Percentiles rank a stretch among this genome's conserved stretches.
These are phyloP conservation scores for Fusarium bactridioides DNA, from an alignment of 2,329 filamentous ascomycete species.

Conservation along the genomic window DNA sequence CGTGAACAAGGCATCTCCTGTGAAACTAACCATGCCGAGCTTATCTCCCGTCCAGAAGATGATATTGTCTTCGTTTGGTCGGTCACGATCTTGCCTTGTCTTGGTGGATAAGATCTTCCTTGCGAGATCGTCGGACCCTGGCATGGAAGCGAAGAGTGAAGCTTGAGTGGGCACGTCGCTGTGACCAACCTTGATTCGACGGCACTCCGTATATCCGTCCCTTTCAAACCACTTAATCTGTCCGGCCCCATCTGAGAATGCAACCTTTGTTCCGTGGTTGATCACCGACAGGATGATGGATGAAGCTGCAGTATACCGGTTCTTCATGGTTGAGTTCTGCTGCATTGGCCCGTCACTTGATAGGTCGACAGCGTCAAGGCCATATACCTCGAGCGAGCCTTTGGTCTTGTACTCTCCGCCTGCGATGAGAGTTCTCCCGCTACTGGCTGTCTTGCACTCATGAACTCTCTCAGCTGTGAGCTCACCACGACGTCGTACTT, in stretches of 20 bases:
- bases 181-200: constrained; percentile 63
- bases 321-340: constrained; percentile 68
- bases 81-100: constrained; percentile 44
- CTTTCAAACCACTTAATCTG: constrained; percentile 91
- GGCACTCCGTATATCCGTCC: constrained; percentile 73
- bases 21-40: constrained; percentile 75
- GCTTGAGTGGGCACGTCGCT: constrained; percentile 56
- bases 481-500: constrained; percentile 63
- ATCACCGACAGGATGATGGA: constrained; percentile 84
- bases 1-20: constrained; percentile 57
- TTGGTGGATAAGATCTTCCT: constrained; percentile 77
- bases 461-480: constrained; percentile 63
- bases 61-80: constrained; percentile 69
- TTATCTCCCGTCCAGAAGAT: constrained; percentile 89
- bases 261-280: constrained; percentile 82
- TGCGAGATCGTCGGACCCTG: constrained; percentile 73
- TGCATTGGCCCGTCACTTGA: constrained; percentile 38
- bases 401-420: constrained; percentile 92
- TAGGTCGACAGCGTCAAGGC: constrained; percentile 53
- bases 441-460: constrained; percentile 59
- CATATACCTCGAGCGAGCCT: constrained; percentile 89
- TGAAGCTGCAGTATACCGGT: constrained; percentile 82
- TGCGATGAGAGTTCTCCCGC: constrained; percentile 75
- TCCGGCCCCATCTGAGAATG: constrained; percentile 84
- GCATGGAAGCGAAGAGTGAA: constrained; percentile 61